Base-by-base conservation (phyloP, 2,329 filamentous ascomycete genomes). In the Calonectria pseudoreteaudii region DNA sequence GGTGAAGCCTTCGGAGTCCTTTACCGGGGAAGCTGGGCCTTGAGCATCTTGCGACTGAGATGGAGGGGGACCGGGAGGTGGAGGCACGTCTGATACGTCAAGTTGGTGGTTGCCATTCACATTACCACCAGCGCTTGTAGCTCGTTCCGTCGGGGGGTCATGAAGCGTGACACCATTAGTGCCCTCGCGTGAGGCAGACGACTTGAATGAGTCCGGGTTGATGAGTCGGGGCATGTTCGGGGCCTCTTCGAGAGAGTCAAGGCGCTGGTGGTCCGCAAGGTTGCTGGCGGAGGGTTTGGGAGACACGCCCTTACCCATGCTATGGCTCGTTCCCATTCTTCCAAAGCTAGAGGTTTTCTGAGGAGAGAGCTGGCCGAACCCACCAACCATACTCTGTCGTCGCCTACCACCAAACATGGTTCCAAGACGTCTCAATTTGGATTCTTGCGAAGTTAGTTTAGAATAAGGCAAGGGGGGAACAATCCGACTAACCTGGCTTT, bases 1-100 rank as follows among this genome's bases (percentile, higher is more conserved):
- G 5, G 90, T 93, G 81, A 93, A 97, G 9, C 94, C 95, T 76
- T 97, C 94, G 0, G 91, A 86, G 81, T 97, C 95, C 81, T 91
- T 94, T 26, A 86, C 84, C 70, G 88, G 82, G 70, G 86, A 82
- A 0, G 77, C 75, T 11, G 83, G 70, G 20, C 84, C 82, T 28
- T 84, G 82, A 66, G 82, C 83, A 70, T 83, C 83, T 58, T 88
- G 87, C 20, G 66, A 73, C 69, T 79, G 77, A 3, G 86, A 85
- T 2, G 88, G 87, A 2, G 90, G 88, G 28, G 89, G 87, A 0
- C 88, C 88, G 2, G 88, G 85, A 20, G 90, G 89, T 36, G 90
- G 87, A 11, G 87, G 84, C 36, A 89, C 87, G 67, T 89, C 89
- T 64, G 88, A 86, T 30, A 90, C 81, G 68, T 91, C 90, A 52